Percentiles rank a stretch among this genome's conserved stretches.
Conservation (phyloP, 257 asterid genomes). For the Forsythia suspensa region DNA sequence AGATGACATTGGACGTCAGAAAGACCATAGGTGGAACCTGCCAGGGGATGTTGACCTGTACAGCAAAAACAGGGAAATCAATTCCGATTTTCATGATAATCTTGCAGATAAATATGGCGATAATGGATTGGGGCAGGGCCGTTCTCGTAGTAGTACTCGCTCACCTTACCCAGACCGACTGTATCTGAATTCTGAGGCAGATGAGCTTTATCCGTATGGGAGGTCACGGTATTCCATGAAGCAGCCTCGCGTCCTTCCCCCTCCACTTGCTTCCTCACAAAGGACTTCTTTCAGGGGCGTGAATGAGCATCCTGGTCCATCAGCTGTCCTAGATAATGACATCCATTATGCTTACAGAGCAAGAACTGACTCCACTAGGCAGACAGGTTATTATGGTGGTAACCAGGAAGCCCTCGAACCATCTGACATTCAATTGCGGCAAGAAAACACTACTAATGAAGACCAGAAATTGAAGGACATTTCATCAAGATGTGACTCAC, state of each 20-base stretch:
- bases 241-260: slow-evolving; percentile 96
- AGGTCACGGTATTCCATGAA: slow-evolving; percentile 82
- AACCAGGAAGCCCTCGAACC: slow-evolving; percentile 52
- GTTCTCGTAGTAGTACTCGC: slow-evolving; percentile 40
- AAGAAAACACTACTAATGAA: slow-evolving; percentile 43
- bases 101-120: slow-evolving; percentile 57
- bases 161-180: slow-evolving; percentile 59
- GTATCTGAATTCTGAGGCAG: slow-evolving; percentile 61
- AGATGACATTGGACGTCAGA: slow-evolving; percentile 69
- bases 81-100: slow-evolving; percentile 57
- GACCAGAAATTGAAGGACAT: slow-evolving; percentile 44
- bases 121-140: slow-evolving; percentile 68
- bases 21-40: slow-evolving; percentile 66
- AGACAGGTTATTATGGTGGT: slow-evolving; percentile 46
- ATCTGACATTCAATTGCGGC: slow-evolving; percentile 44
- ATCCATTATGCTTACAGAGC: slow-evolving; percentile 36
- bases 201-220: slow-evolving; percentile 68
- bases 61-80: slow-evolving; percentile 58
- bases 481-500: slow-evolving; percentile 77
- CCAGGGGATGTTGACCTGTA: slow-evolving; percentile 56
- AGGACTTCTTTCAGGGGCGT: slow-evolving; percentile 50
- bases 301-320: slow-evolving; percentile 46
- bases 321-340: slow-evolving; percentile 44
- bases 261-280: slow-evolving; percentile 69
- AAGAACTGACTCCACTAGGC: slow-evolving; percentile 48